These are phyloP conservation scores for Alloteropsis semialata DNA, from an alignment of 176 grass and related monocot species.

Conservation along the genomic window DNA sequence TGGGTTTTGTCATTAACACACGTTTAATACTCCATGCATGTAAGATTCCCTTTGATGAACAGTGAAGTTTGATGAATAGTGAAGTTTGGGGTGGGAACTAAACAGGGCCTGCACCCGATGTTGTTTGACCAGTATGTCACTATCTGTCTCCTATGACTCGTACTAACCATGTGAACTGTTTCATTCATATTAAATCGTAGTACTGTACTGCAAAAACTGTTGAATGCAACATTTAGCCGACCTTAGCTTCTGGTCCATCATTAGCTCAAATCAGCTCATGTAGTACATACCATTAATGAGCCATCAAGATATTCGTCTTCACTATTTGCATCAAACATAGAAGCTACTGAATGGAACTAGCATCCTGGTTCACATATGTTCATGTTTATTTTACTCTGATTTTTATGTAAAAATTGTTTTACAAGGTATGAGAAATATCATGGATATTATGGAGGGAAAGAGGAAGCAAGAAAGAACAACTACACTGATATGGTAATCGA, in stretches of 20 bases:
- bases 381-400: slow-evolving; percentile 7
- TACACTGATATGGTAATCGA: slow-evolving; percentile 94
- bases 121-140: not conserved
- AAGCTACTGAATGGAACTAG: not conserved
- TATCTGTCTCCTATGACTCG: no score
- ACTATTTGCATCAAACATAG: not conserved
- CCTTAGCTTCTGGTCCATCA: not conserved
- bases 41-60: no score
- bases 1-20: no score
- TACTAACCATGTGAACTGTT: not conserved
- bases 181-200: not conserved
- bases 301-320: not conserved
- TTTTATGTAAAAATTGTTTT: slow-evolving; percentile 18
- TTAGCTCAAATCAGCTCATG: not conserved
- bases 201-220: not conserved
- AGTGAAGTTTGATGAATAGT: no score
- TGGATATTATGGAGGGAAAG: slow-evolving; percentile 79
- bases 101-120: no score
- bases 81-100: no score
- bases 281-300: not conserved
- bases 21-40: no score
- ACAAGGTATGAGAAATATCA: slow-evolving; percentile 98
- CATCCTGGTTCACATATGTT: not conserved
- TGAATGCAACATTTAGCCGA: not conserved
- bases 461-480: slow-evolving; percentile 91